Base-by-base conservation (phyloP, 352 stramenopile genomes). In the Elongisporangium prolatum region DNA sequence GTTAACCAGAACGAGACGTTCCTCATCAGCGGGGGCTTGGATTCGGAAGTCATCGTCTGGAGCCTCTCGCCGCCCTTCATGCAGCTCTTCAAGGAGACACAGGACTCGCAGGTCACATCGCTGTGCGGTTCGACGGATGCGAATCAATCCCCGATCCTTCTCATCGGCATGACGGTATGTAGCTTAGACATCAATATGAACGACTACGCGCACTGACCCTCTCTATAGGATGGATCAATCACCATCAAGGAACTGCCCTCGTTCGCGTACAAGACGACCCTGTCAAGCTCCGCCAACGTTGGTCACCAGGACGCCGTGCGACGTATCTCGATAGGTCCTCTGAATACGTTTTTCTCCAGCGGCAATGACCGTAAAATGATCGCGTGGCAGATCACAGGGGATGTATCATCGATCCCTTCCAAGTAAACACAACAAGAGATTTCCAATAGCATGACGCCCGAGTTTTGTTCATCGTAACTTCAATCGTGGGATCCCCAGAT, bases 31-130 rank as follows among this genome's bases (percentile, higher is more conserved):
- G 81, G 80, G 53, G 84, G 81, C 24, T 60, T 93, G 51, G 86
- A 95, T 54, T 73, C 67, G n/a, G 78, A 93, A 63, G 81, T 95
- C 59, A 91, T 91, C 34, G 82, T 95, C 28, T 95, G 86, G 86
- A 75, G 79, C 50, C 77, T 95, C 53, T 71, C 76, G 18, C 81
- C 78, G 20, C 82, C 84, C 14, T 93, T 94, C 64, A 63, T 78
- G 65, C 82, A 91, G 63, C 65, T 93, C 25, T 95, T 91, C 64
- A 87, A 87, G 62, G 84, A 95, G 54, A 89, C 78, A 22, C 76
- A 92, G 49, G 84, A 93, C 66, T 75, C 72, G 44, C 73, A 88
- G 51, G 83, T 92, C 44, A 90, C 81, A 2, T 68, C 86, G n/a
- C 71, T 95, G 4, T 90, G 81, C 54, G 79, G 81, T 21, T 77